A percentile compares a stretch with the other conserved stretches of the same genome.
Evolutionary conservation across 1,284 basidiomycete genomes (phyloP).

Genomic region (Ganoderma boninense): DNA sequence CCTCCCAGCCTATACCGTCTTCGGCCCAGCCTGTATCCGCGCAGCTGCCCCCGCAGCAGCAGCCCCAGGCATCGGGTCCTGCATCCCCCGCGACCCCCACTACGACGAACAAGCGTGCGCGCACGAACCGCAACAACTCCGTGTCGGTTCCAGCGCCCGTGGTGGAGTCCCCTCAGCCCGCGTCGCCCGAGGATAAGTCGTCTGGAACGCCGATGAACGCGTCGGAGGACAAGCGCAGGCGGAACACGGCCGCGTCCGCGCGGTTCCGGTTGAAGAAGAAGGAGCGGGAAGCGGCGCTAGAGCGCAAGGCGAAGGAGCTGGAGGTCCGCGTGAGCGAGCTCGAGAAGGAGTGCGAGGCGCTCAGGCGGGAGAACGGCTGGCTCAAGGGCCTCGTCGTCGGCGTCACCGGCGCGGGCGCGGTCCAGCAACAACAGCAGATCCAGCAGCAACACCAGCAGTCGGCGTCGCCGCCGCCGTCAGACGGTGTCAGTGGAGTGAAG

Average conservation of each 20-base stretch:
- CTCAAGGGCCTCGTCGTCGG: constrained; percentile 93
- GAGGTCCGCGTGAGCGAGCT: constrained; percentile 84
- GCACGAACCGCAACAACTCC: constrained; percentile 60
- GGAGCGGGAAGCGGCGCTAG: constrained; percentile 94
- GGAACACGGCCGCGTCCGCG: constrained; percentile 97
- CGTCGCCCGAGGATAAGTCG: constrained; percentile 44
- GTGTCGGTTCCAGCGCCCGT: constrained; percentile 40
- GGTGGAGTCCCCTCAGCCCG: constrained; percentile 30
- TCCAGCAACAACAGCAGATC: constrained; percentile 35
- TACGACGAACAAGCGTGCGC: constrained; percentile 59
- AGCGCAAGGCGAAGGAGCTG: constrained; percentile 91
- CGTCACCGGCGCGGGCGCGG: constrained; percentile 72
- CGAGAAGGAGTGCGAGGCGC: constrained; percentile 90
- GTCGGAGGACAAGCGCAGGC: constrained; percentile 90
- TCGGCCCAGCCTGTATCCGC: constrained; percentile 29
- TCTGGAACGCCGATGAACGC: constrained; percentile 49
- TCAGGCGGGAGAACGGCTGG: constrained; percentile 95
- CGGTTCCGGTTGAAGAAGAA: constrained; percentile 99
- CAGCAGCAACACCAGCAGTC: constrained; percentile 15
- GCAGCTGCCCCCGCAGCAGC: constrained; percentile 21
- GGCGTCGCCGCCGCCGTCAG: constrained; percentile 8
- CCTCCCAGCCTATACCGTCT: constrained; percentile 22
- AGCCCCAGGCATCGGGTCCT: constrained; percentile 33
- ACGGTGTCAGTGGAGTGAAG: constrained; percentile 20
- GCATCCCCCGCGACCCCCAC: constrained; percentile 31